Percentiles rank a stretch among this genome's conserved stretches.
Evolutionary conservation across 768 basidiomycete species (phyloP).

Genomic region (Boletus coccyginus): DNA sequence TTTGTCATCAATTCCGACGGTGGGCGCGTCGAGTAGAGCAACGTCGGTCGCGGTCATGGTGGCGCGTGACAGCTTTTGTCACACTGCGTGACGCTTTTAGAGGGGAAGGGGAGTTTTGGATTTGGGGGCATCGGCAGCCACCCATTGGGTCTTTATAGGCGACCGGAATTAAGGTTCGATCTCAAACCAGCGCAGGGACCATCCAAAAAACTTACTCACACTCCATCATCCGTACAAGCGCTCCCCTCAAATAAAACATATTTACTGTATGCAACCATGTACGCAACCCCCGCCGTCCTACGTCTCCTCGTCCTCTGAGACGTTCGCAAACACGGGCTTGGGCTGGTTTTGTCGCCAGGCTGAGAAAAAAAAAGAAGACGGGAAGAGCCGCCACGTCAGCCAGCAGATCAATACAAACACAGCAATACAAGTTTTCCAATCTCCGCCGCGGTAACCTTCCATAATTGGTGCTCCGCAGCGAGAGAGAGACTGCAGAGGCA

Average conservation of each 20-base stretch:
- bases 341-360: slow-evolving; percentile 89
- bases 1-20: slow-evolving; percentile 31
- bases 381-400: slow-evolving; percentile 57
- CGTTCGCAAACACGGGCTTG: slow-evolving; percentile 75
- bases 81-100: slow-evolving; percentile 56
- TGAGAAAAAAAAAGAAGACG: slow-evolving; percentile 54
- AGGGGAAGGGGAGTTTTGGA: slow-evolving; percentile 52
- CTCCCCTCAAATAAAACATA: slow-evolving; percentile 7
- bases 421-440: slow-evolving; percentile 29
- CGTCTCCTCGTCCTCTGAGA: slow-evolving; percentile 52
- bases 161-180: slow-evolving; percentile 81
- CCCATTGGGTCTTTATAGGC: slow-evolving; percentile 82
- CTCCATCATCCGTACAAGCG: slow-evolving; percentile 22
- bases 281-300: slow-evolving; percentile 36
- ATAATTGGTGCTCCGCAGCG: slow-evolving; percentile 31
- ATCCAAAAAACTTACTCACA: slow-evolving; percentile 41
- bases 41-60: slow-evolving; percentile 56
- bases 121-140: slow-evolving; percentile 66
- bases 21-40: slow-evolving; percentile 30
- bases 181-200: slow-evolving; percentile 72
- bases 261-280: slow-evolving; percentile 1
- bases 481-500: neutral
- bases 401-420: slow-evolving; percentile 33
- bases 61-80: slow-evolving; percentile 63
- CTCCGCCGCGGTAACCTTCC: slow-evolving; percentile 31